Evolutionary conservation across 1,284 basidiomycete genomes (phyloP).

Genomic region (Irpex sp.): DNA sequence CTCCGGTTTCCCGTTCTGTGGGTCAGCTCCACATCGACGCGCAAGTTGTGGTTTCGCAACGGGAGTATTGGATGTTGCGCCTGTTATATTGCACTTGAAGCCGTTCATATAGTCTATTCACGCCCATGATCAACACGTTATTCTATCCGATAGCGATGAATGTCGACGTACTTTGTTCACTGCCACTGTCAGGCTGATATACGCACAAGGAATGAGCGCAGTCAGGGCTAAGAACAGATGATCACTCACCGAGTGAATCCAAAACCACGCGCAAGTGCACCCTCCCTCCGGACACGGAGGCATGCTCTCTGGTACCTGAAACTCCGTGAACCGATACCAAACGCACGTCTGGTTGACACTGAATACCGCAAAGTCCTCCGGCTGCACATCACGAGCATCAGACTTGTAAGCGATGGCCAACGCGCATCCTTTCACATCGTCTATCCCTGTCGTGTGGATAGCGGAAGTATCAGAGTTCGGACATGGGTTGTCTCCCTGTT

Average conservation of each 20-base stretch:
- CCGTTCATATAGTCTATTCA: slow-evolving; percentile 67
- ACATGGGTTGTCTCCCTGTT: slow-evolving; percentile 45
- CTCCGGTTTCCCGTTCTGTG: slow-evolving; percentile 20
- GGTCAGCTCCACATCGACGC: slow-evolving; percentile 31
- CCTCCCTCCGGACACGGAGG: slow-evolving; percentile 62
- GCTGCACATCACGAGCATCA: slow-evolving; percentile 53
- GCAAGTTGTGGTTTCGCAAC: slow-evolving; percentile 34
- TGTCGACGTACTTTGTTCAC: slow-evolving; percentile 41
- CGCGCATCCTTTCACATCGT: slow-evolving; percentile 63
- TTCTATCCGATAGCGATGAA: background rate
- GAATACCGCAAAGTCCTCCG: slow-evolving; percentile 70
- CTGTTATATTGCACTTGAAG: slow-evolving; percentile 70
- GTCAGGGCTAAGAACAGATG: background rate
- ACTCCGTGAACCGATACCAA: slow-evolving; percentile 65
- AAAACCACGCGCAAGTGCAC: slow-evolving; percentile 73
- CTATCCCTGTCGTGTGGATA: slow-evolving; percentile 53
- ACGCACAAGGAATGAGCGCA: background rate
- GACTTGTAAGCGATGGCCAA: slow-evolving; percentile 72
- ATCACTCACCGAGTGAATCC: slow-evolving; percentile 30
- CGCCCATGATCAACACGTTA: background rate
- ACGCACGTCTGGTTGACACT: slow-evolving; percentile 74
- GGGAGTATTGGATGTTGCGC: slow-evolving; percentile 46
- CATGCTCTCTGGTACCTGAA: slow-evolving; percentile 62
- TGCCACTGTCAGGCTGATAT: slow-evolving; percentile 35
- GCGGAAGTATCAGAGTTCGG: slow-evolving; percentile 40